These are phyloP conservation scores for Spatholobus suberectus DNA, from an alignment of 306 rosid species.

Conservation along the genomic window DNA sequence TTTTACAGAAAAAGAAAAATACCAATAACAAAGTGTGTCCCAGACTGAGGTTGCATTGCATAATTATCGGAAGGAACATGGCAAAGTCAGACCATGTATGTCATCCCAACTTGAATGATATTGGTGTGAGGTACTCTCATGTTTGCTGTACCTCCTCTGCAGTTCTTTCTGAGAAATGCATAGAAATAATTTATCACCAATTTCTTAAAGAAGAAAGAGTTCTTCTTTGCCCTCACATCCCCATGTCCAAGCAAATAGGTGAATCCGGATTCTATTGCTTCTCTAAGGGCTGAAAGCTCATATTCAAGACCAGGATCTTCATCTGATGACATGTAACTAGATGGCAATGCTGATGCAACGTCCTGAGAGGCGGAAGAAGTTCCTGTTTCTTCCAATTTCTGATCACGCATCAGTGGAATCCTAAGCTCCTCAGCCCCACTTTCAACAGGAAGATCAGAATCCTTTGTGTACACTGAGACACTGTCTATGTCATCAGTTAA, in stretches of 20 bases:
- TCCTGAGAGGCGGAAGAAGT: slow-evolving; percentile 53
- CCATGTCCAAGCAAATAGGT: slow-evolving; percentile 93
- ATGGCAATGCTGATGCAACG: slow-evolving; percentile 50
- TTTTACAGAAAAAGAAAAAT: slow-evolving; percentile 12
- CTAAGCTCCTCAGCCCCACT: slow-evolving; percentile 61
- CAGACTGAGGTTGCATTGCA: slow-evolving; percentile 37
- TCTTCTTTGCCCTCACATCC: slow-evolving; percentile 89
- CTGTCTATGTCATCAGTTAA: slow-evolving; percentile 55
- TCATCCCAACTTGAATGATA: slow-evolving; percentile 88
- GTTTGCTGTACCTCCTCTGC: slow-evolving; percentile 90
- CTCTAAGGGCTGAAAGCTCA: slow-evolving; percentile 87
- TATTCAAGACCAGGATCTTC: slow-evolving; percentile 87
- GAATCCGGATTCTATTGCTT: slow-evolving; percentile 92
- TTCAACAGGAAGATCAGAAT: slow-evolving; percentile 48
- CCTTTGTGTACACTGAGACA: slow-evolving; percentile 51
- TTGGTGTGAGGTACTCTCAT: slow-evolving; percentile 95
- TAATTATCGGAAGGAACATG: slow-evolving; percentile 11
- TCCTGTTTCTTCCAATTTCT: slow-evolving; percentile 48
- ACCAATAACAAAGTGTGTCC: slow-evolving; percentile 24
- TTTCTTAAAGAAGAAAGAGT: slow-evolving; percentile 86
- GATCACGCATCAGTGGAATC: slow-evolving; percentile 70
- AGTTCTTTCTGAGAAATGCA: slow-evolving; percentile 86
- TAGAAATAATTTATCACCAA: slow-evolving; percentile 85
- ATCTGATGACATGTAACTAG: slow-evolving; percentile 68
- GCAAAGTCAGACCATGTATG: slow-evolving; percentile 76